Conservation (phyloP, 2,329 filamentous ascomycete species). For the Calycina herbarum region DNA sequence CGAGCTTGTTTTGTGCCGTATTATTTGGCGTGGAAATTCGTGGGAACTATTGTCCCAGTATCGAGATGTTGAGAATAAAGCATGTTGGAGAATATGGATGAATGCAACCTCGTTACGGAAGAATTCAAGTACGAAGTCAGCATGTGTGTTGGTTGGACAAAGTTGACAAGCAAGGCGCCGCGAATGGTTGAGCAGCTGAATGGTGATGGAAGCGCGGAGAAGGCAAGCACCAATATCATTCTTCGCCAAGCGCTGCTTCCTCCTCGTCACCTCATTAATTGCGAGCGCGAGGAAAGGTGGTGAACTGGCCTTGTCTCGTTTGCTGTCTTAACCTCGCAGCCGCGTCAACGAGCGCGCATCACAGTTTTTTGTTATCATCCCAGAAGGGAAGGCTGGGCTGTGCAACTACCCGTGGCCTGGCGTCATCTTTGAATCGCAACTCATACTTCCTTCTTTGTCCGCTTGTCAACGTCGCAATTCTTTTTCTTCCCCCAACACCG, state of each 20-base stretch:
- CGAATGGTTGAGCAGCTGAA: conserved; percentile 1
- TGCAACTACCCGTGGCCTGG: conserved; percentile 6
- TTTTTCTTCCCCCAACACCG: neutral
- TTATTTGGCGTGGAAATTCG: neutral
- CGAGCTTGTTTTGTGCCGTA: neutral
- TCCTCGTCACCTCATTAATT: conserved; percentile 9
- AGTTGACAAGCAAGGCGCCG: conserved; percentile 2
- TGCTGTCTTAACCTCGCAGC: neutral
- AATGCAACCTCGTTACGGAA: conserved; percentile 2
- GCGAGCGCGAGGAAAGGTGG: neutral
- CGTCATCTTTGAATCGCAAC: conserved; percentile 2
- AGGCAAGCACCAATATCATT: conserved; percentile 1
- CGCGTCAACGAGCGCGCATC: neutral
- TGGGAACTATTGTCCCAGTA: neutral
- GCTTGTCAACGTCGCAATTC: neutral
- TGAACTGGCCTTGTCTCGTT: neutral
- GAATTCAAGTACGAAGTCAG: conserved; percentile 6
- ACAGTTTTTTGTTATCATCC: conserved; percentile 1
- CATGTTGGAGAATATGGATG: neutral
- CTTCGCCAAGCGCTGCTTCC: conserved; percentile 7
- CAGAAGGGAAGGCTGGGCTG: conserved; percentile 1
- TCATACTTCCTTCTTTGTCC: neutral
- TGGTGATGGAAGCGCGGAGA: conserved; percentile 12
- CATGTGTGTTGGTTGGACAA: conserved; percentile 18
- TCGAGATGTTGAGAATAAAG: neutral